These are phyloP conservation scores for Coemansia sp. DNA, from an alignment of 192 early-diverging fungal species.

Conservation along the genomic window DNA sequence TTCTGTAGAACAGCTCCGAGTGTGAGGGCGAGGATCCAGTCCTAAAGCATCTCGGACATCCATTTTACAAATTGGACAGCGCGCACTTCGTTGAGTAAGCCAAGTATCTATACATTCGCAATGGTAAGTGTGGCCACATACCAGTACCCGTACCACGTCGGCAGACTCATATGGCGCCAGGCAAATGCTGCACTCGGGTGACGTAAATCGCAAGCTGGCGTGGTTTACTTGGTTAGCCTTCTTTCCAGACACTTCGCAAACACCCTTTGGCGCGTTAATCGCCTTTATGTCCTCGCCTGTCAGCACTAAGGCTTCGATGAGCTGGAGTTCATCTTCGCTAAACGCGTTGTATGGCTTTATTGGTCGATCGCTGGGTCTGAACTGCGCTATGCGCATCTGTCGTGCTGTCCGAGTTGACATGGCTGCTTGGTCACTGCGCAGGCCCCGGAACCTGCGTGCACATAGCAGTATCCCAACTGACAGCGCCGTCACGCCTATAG, in stretches of 20 bases:
- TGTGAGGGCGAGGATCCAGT: conserved; percentile 10
- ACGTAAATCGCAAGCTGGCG: conserved; percentile 35
- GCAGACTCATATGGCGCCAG: conserved; percentile 57
- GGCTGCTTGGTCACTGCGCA: not conserved
- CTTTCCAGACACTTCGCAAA: not conserved
- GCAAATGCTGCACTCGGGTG: conserved; percentile 63
- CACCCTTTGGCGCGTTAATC: conserved; percentile 12
- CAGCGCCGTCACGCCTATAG: conserved; percentile 17
- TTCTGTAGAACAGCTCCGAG: not conserved
- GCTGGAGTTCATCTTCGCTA: conserved; percentile 32
- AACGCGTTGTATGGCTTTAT: conserved; percentile 48
- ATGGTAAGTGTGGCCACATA: conserved; percentile 67
- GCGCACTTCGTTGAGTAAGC: conserved; percentile 36
- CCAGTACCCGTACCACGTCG: conserved; percentile 59
- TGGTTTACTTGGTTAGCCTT: not conserved
- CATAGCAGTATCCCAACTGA: conserved; percentile 16
- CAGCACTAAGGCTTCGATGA: conserved; percentile 25
- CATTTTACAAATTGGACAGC: conserved; percentile 48
- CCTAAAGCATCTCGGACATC: conserved; percentile 32
- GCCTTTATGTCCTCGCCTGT: conserved; percentile 15
- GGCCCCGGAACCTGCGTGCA: conserved; percentile 25
- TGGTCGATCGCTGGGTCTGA: conserved; percentile 21
- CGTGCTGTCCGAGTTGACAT: not conserved
- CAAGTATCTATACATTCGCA: conserved; percentile 62
- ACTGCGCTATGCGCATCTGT: conserved; percentile 14